phyloP scores from a whole-genome alignment of 805 yeast genomes.

The Ogataea parapolymorpha region DNA sequence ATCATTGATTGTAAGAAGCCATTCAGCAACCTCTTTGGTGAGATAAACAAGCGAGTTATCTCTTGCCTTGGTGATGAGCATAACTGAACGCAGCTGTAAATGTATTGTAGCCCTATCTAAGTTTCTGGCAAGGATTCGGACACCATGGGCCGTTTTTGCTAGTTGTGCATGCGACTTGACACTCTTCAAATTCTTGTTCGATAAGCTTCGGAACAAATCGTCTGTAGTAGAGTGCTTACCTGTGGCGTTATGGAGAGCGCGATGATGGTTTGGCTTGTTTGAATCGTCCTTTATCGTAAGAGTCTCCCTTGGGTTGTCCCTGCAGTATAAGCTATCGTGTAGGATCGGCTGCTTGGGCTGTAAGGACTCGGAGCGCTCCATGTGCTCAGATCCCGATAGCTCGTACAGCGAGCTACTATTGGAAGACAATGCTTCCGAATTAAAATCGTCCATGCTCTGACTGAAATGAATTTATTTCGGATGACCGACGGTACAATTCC shows the following conservation, averaged over 20 bases:
- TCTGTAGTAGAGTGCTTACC: slow-evolving; percentile 16
- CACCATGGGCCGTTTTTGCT: slow-evolving; percentile 80
- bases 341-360: slow-evolving; percentile 28
- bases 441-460: slow-evolving; percentile 1
- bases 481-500: background rate
- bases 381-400: background rate
- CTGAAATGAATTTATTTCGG: background rate
- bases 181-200: slow-evolving; percentile 43
- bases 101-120: slow-evolving; percentile 68
- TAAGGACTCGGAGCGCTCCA: slow-evolving; percentile 20
- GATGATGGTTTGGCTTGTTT: slow-evolving; percentile 8
- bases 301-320: slow-evolving; percentile 22
- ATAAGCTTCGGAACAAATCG: slow-evolving; percentile 21
- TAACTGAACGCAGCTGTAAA: slow-evolving; percentile 62
- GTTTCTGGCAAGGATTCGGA: slow-evolving; percentile 69
- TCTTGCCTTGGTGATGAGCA: slow-evolving; percentile 87
- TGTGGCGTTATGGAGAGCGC: background rate
- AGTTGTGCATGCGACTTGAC: slow-evolving; percentile 70
- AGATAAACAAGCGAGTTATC: slow-evolving; percentile 74
- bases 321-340: slow-evolving; percentile 28
- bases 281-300: slow-evolving; percentile 23
- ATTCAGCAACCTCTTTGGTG: slow-evolving; percentile 76
- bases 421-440: background rate
- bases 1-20: slow-evolving; percentile 49
- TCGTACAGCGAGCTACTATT: background rate